Evolutionary conservation across 495 filamentous ascomycete genomes (phyloP), one percentile per base, ranked within the genome.

Genomic region (Penicillium cataractarum): DNA sequence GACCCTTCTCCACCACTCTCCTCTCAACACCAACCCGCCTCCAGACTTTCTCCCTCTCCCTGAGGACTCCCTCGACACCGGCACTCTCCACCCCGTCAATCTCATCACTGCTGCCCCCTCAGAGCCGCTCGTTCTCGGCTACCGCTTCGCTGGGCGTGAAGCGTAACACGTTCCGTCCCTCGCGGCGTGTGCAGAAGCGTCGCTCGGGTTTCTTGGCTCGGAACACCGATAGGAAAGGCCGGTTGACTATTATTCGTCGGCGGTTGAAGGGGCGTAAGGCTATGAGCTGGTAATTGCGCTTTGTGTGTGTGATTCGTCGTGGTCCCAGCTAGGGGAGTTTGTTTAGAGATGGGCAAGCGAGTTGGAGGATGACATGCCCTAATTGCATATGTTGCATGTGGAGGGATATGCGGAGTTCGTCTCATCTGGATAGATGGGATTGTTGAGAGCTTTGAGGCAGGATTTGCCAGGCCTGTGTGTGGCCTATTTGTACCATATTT

Each of bases 161-260:
- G 42, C 78, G 89, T 59, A 67, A 83, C 60, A 91, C 89, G 5
- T 91, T 82, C 67, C 82, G 84, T 51, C 89, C 88, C 4, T 87
- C 83, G 54, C 88, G 90, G 63, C 73, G 83, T 53, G 88, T 92
- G 46, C 82, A 90, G 71, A 92, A 91, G 78, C 78, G 89, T 62
- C 79, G 89, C 61, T 84, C 86, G 74, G 89, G 89, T 0, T 91
- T 90, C 75, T 75, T 91, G 72, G 76, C 84, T 15, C 70, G 89
- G 61, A 65, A 87, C 60, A 76, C 77, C 69, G 82, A 80, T 24
- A 76, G 81, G 66, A 84, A 80, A 31, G 89, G 85, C 12, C 74
- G 86, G 62, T 79, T 77, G 73, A 83, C 83, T 37, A 49, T 92
- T 64, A 78, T 71, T 67, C 78, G 87, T 70, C 80, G 89, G 73